phyloP scores from a whole-genome alignment of 495 filamentous ascomycete genomes.

The Penicillium egyptiacum region DNA sequence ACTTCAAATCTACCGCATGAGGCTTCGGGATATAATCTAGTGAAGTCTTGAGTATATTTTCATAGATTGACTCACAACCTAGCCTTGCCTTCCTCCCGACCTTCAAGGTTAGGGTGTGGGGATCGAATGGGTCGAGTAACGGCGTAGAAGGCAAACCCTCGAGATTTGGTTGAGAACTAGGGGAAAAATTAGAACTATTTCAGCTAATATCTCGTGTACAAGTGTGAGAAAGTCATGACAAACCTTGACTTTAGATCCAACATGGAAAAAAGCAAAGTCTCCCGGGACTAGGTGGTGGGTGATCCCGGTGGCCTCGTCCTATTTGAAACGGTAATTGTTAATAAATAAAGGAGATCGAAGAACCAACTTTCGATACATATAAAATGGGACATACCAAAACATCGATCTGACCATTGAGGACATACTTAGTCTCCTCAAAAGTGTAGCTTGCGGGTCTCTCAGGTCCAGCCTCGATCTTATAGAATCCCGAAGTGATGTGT shows the following conservation, averaged over 20 bases:
- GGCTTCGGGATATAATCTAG: neutral
- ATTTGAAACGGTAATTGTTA: neutral
- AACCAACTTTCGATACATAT: neutral
- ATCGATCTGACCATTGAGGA: conserved; percentile 35
- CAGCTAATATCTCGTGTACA: conserved; percentile 2
- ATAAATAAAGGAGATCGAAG: neutral
- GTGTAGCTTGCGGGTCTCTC: conserved; percentile 29
- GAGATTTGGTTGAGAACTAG: conserved; percentile 38
- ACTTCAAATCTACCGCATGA: neutral
- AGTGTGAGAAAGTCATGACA: neutral
- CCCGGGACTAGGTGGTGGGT: conserved; percentile 34
- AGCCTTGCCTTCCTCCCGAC: conserved; percentile 26
- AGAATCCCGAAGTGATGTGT: conserved; percentile 34
- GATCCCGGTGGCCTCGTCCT: conserved; percentile 37
- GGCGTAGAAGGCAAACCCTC: conserved; percentile 33
- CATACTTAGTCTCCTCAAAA: conserved; percentile 36
- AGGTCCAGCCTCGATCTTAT: conserved; percentile 35
- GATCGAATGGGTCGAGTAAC: conserved; percentile 30
- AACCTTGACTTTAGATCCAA: conserved; percentile 36
- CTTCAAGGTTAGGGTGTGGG: conserved; percentile 29
- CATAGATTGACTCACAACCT: conserved; percentile 8
- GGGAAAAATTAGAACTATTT: conserved; percentile 4
- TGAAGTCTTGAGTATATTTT: neutral
- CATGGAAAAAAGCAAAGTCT: conserved; percentile 38
- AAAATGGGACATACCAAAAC: conserved; percentile 23